Evolutionary conservation across 192 early-diverging fungal species (phyloP).

Genomic region (Funneliformis mosseae): DNA sequence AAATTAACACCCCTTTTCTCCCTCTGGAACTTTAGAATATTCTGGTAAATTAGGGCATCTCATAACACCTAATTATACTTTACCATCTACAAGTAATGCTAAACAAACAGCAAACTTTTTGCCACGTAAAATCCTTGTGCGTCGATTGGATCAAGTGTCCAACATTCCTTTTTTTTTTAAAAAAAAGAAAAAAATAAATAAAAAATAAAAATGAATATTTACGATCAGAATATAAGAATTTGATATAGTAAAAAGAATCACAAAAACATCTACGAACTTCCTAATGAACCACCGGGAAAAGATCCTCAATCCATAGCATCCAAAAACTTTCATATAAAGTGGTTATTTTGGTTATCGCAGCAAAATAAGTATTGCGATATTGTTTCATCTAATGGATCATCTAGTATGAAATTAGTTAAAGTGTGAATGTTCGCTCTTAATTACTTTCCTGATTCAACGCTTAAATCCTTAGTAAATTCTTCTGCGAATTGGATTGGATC

Average conservation of each 20-base stretch:
- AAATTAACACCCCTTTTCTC: conserved; percentile 79
- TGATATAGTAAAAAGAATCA: not conserved
- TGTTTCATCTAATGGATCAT: conserved; percentile 59
- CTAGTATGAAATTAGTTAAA: conserved; percentile 72
- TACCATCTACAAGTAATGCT: conserved; percentile 85
- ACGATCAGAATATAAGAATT: not conserved
- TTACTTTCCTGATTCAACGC: conserved; percentile 61
- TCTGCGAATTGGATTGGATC: conserved; percentile 96
- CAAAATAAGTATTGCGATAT: not conserved
- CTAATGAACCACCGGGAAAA: conserved; percentile 21
- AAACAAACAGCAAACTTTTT: conserved; percentile 97
- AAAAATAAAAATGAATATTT: conserved; percentile 10
- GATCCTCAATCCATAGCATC: conserved; percentile 90
- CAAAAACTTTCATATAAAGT: conserved; percentile 63
- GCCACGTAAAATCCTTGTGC: conserved; percentile 96
- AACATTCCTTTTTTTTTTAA: conserved; percentile 62
- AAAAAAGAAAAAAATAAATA: not conserved
- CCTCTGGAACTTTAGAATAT: conserved; percentile 59
- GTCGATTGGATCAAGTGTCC: conserved; percentile 90
- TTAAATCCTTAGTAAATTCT: conserved; percentile 89
- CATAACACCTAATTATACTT: conserved; percentile 87
- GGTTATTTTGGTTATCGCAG: not conserved
- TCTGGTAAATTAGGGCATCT: conserved; percentile 82
- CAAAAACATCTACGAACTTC: not conserved
- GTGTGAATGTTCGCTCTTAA: conserved; percentile 80